Base-by-base conservation (phyloP, 441 rosid genomes). In the Metrosideros polymorpha region DNA sequence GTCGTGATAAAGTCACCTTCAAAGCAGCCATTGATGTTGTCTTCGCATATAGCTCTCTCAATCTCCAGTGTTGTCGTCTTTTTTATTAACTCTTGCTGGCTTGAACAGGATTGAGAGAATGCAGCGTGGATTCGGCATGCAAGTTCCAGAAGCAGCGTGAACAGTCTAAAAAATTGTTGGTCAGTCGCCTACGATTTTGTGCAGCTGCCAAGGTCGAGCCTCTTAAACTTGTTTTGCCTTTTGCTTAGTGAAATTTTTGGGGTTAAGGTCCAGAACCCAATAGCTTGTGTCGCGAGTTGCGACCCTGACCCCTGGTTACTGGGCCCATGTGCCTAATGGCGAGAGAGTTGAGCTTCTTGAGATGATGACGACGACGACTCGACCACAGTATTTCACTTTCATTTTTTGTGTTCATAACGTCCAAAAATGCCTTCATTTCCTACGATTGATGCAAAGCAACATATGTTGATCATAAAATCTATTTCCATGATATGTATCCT, bases 71-170 rank as follows among this genome's bases (percentile, higher is more conserved):
- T 1, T 12, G n/a, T 29, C 57, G 5, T 32, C 43, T 17, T 39
- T 54, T 52, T 52, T 53, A 42, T 85, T 30, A 22, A 10, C 29
- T 25, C 30, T 55, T 39, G 59, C 53, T 52, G n/a, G 22, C 42
- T 15, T 47, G 43, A 15, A 10, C 87, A 85, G 87, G 82, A 56
- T 85, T 2, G 35, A 51, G 84, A 85, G 43, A 83, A 54, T 43
- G 39, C 82, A 85, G 84, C 14, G 53, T 25, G 87, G 87, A 77
- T 85, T 85, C 30, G 87, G 87, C 59, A 85, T 85, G 87, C 22
- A 0, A 39, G 87, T 85, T 43, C 84, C 32, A 30, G n/a, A 71
- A 71, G 79, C 19, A 39, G 49, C 1, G 49, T 71, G 79, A 71
- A 3, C 47, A 4, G 47, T 39, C n/a, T 71, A 15, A 39, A 71